Evolutionary conservation across 805 yeast species (phyloP).

Genomic region (Candida adriatica): DNA sequence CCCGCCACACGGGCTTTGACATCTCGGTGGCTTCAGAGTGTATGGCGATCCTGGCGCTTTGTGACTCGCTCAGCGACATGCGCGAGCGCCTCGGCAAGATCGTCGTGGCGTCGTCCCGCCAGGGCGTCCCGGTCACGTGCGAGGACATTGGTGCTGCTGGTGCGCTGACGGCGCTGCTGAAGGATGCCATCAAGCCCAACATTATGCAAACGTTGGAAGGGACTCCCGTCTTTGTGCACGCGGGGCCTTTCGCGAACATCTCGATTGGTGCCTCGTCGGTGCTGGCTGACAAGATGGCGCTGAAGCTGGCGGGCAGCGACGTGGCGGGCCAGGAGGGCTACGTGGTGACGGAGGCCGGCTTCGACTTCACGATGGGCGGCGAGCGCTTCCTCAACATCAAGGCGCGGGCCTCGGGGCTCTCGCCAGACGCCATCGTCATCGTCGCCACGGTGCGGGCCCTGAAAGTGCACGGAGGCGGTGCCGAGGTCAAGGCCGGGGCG

Average conservation of each 20-base stretch:
- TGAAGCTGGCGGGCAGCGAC: conserved; percentile 67
- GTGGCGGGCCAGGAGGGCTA: conserved; percentile 51
- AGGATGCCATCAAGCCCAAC: conserved; percentile 80
- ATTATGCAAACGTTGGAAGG: conserved; percentile 87
- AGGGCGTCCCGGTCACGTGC: conserved; percentile 59
- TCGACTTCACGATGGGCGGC: conserved; percentile 90
- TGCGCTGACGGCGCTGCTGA: conserved; percentile 73
- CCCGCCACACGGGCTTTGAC: conserved; percentile 73
- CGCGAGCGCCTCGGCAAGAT: conserved; percentile 68
- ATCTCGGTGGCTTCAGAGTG: conserved; percentile 81
- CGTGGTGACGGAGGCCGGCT: conserved; percentile 84
- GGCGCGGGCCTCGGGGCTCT: conserved; percentile 73
- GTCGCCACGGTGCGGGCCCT: conserved; percentile 83
- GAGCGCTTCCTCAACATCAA: conserved; percentile 80
- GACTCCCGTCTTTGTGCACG: conserved; percentile 81
- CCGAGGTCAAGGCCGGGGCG: conserved; percentile 82
- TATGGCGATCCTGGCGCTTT: conserved; percentile 78
- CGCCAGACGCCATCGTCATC: conserved; percentile 70
- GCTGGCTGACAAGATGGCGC: conserved; percentile 75
- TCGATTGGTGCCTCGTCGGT: conserved; percentile 84
- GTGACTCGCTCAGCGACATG: conserved; percentile 63
- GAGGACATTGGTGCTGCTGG: conserved; percentile 86
- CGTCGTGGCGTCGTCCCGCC: conserved; percentile 65
- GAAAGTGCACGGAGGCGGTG: conserved; percentile 85
- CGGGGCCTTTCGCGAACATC: conserved; percentile 85